phyloP scores from a whole-genome alignment of 129 eudicot species.

The Scalesia atractyloides region DNA sequence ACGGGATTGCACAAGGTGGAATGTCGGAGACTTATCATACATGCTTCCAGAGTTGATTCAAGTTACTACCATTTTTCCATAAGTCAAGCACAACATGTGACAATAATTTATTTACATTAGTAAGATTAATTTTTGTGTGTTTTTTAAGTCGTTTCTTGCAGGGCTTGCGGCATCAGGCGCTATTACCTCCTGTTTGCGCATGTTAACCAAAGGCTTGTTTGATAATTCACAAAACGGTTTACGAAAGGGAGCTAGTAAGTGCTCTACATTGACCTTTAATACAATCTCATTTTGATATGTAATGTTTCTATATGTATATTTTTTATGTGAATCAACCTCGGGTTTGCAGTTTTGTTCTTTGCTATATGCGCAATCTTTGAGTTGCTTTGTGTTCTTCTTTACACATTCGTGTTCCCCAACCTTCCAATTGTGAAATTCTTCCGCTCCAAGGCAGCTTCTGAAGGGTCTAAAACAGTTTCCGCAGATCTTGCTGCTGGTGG shows the following conservation, averaged over 20 bases:
- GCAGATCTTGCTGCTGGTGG: constrained; percentile 53
- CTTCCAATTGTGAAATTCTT: constrained; percentile 49
- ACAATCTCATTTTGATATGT: background rate
- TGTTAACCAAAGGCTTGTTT: constrained; percentile 62
- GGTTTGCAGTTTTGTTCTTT: constrained; percentile 42
- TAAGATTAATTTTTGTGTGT: background rate
- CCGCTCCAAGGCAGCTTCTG: constrained; percentile 49
- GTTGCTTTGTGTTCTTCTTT: constrained; percentile 42
- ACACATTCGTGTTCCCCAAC: constrained; percentile 42
- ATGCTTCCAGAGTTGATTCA: constrained; percentile 61
- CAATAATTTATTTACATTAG: no score
- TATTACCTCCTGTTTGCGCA: constrained; percentile 56
- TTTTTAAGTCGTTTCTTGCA: constrained; percentile 51
- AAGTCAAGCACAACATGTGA: no score
- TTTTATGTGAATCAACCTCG: no score
- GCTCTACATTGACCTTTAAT: background rate
- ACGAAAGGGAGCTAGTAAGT: constrained; percentile 63
- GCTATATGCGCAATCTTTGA: constrained; percentile 38
- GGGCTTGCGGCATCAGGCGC: constrained; percentile 66
- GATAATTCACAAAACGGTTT: constrained; percentile 52
- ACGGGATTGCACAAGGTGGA: constrained; percentile 66
- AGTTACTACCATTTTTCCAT: constrained; percentile 22
- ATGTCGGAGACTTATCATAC: constrained; percentile 58
- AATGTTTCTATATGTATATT: no score
- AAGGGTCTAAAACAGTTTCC: constrained; percentile 52